Evolutionary conservation across 2,329 filamentous ascomycete species (phyloP).

Genomic region (Waltergamsia citrina): DNA sequence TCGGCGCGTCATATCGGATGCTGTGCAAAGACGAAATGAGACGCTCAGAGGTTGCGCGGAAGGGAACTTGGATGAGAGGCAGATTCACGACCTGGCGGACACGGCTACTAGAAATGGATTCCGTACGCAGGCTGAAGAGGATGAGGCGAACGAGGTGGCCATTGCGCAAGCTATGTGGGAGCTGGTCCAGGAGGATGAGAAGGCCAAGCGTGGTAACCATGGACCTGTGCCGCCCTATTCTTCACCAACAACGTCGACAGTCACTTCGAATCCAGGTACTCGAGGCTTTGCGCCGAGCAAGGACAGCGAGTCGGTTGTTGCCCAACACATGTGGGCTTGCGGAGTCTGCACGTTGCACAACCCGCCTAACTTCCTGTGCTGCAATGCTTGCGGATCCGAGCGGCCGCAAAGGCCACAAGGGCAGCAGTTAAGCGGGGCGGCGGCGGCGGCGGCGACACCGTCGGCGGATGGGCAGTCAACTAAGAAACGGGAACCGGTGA

Average conservation of each 20-base stretch:
- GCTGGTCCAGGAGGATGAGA: conserved; percentile 66
- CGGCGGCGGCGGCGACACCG: no score
- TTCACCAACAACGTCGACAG: no score
- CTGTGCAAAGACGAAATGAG: conserved; percentile 58
- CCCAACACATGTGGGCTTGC: conserved; percentile 47
- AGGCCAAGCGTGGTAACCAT: neutral
- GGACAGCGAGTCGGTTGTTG: conserved; percentile 5
- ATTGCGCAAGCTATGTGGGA: conserved; percentile 83
- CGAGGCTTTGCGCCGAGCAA: no score
- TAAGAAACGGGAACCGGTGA: neutral
- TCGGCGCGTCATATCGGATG: conserved; percentile 61
- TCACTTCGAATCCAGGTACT: no score
- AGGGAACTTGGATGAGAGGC: conserved; percentile 53
- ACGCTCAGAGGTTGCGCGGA: conserved; percentile 68
- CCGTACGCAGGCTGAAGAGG: conserved; percentile 75
- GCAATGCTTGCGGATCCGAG: conserved; percentile 45
- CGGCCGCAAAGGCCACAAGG: conserved; percentile 15
- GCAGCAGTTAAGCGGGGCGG: no score
- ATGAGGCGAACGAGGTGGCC: conserved; percentile 79
- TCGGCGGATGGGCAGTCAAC: conserved; percentile 5
- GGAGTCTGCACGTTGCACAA: conserved; percentile 48
- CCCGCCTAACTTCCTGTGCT: conserved; percentile 36
- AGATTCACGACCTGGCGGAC: conserved; percentile 55
- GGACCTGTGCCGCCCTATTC: no score
- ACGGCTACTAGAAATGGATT: conserved; percentile 63